Percentiles rank a stretch among this genome's conserved stretches.
phyloP scores from a whole-genome alignment of 2,329 filamentous ascomycete genomes.

The Didymella keratinophila region DNA sequence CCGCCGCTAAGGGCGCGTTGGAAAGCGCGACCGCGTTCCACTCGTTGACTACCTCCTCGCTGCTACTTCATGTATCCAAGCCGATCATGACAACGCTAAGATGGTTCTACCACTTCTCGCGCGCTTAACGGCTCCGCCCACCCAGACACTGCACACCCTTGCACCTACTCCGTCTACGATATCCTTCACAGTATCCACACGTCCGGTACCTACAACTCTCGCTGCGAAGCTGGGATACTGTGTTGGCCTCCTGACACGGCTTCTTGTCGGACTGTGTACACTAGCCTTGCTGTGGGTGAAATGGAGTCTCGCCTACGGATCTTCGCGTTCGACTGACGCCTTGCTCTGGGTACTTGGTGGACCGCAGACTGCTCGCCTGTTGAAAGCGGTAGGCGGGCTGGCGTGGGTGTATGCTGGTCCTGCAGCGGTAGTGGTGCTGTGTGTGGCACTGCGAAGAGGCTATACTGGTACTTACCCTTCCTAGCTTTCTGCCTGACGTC shows the following conservation, averaged over 20 bases:
- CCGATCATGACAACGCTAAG: not conserved
- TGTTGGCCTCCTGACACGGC: slow-evolving; percentile 55
- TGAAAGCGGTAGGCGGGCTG: slow-evolving; percentile 49
- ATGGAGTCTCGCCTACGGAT: slow-evolving; percentile 26
- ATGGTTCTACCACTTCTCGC: slow-evolving; percentile 33
- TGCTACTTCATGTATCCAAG: not conserved
- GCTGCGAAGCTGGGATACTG: slow-evolving; percentile 56
- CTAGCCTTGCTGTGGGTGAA: slow-evolving; percentile 48
- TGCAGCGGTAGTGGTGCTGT: slow-evolving; percentile 52
- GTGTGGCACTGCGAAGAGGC: slow-evolving; percentile 56
- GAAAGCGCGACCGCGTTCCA: slow-evolving; percentile 24
- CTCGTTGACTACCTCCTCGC: not conserved
- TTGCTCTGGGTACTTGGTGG: slow-evolving; percentile 19
- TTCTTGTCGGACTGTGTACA: slow-evolving; percentile 54
- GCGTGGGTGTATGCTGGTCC: slow-evolving; percentile 55
- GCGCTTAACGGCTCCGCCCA: slow-evolving; percentile 38
- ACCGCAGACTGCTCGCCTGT: slow-evolving; percentile 31
- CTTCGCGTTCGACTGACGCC: not conserved
- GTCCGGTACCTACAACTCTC: slow-evolving; percentile 61
- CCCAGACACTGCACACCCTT: slow-evolving; percentile 35
- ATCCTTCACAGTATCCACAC: slow-evolving; percentile 89
- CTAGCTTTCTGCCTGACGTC: slow-evolving; percentile 15
- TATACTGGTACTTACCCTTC: slow-evolving; percentile 56
- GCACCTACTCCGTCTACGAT: slow-evolving; percentile 80
- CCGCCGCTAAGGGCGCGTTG: slow-evolving; percentile 23